Base-by-base conservation (phyloP, 2,329 filamentous ascomycete species). In the Xylariaceae sp. region DNA sequence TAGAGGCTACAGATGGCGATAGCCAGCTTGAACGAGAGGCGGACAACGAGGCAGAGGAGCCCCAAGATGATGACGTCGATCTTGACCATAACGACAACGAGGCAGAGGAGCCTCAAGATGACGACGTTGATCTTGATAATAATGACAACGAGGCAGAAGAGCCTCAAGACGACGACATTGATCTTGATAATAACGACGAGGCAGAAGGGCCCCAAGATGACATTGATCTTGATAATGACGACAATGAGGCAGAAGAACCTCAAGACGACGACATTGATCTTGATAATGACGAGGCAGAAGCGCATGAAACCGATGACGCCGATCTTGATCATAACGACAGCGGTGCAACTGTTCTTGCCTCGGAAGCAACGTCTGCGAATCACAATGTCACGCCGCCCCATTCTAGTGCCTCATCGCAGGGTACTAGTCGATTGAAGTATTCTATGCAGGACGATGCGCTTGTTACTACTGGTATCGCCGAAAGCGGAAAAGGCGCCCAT, bases 151-250 rank as follows among this genome's bases (percentile, higher is more conserved):
- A 48, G 3, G 21, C 36, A 12, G 57, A 61, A 36, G 26, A 18
- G n/a, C 52, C 53, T n/a, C 43, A 19, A 19, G 55, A 54, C 19
- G 50, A 47, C 29, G 46, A 54, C 15, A 56, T 44, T 21, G 49
- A 54, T 43, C 39, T 58, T 22, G 52, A 51, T n/a, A n/a, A n/a
- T n/a, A n/a, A 47, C 6, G 39, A 29, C 9, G 52, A 48, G 3
- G 21, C 36, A 12, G 57, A 61, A 36, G 26, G n/a, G n/a, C 52
- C 53, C 15, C 43, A 19, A 19, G 55, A 54, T 26, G 50, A 47
- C 15, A 56, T 44, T 21, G 49, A 54, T 43, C 39, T 58, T 22
- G 52, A 51, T n/a, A n/a, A n/a, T n/a, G n/a, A n/a, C n/a, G 48
- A 47, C 6, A 34, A 29, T 9, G 52, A 48, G 3, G 21, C 36